phyloP scores from a whole-genome alignment of 2,329 filamentous ascomycete genomes.

The Neopestalotiopsis clavispora region DNA sequence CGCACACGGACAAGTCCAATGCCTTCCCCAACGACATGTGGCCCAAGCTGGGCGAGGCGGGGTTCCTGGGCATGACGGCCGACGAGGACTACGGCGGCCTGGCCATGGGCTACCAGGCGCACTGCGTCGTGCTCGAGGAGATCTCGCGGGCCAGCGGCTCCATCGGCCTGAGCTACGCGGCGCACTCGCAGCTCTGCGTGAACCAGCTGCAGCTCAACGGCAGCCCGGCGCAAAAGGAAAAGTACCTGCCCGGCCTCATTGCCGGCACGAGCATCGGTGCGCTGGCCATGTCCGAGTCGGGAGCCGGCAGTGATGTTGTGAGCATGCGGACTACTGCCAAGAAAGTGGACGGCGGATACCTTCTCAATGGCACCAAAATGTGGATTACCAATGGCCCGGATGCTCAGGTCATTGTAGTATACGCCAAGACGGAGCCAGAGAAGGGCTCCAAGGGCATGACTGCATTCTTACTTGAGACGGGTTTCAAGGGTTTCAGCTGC shows the following conservation, averaged over 20 bases:
- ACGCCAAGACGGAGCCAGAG: conserved; percentile 88
- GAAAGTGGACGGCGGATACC: conserved; percentile 80
- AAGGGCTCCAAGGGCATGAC: conserved; percentile 90
- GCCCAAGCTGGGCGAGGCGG: conserved; percentile 90
- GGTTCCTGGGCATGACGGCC: conserved; percentile 89
- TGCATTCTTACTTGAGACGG: conserved; percentile 84
- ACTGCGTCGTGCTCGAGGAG: conserved; percentile 95
- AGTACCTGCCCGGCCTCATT: conserved; percentile 81
- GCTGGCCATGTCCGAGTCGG: conserved; percentile 93
- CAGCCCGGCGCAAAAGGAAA: conserved; percentile 75
- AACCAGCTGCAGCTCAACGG: conserved; percentile 96
- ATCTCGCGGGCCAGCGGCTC: conserved; percentile 83
- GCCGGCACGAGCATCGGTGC: conserved; percentile 83
- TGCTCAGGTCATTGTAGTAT: conserved; percentile 92
- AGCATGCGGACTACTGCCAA: conserved; percentile 90
- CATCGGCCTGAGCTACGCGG: conserved; percentile 90
- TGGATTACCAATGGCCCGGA: conserved; percentile 99
- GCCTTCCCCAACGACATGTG: conserved; percentile 91
- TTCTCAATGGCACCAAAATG: conserved; percentile 94
- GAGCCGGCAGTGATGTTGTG: conserved; percentile 90
- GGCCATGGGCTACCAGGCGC: conserved; percentile 93
- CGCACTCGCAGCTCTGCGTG: conserved; percentile 93
- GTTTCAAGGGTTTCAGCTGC: conserved; percentile 78
- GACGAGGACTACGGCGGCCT: conserved; percentile 91
- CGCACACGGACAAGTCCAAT: conserved; percentile 83